A percentile compares a stretch with the other conserved stretches of the same genome.
These are phyloP conservation scores for Wickerhamomyces hampshirensis DNA, from an alignment of 805 yeast genomes.

Conservation along the genomic window DNA sequence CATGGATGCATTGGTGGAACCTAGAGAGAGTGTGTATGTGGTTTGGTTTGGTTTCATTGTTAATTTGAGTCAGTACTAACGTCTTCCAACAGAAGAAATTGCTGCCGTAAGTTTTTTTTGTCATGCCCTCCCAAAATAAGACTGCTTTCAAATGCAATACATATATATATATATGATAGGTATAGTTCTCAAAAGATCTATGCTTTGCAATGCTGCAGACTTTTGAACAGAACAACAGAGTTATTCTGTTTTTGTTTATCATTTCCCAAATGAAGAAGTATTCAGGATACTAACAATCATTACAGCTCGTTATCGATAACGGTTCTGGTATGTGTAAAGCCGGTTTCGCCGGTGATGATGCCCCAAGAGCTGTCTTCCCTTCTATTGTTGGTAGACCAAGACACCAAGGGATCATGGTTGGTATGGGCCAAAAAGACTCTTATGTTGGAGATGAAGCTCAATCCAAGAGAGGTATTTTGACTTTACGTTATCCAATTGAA, in stretches of 20 bases:
- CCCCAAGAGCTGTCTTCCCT: constrained; percentile 99
- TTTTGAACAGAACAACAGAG: neutral
- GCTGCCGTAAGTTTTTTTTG: constrained; percentile 9
- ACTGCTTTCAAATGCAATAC: no score
- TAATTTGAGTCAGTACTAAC: constrained; percentile 8
- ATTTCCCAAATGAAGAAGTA: neutral
- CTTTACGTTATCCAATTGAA: constrained; percentile 98
- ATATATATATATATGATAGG: no score
- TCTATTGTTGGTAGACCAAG: constrained; percentile 99
- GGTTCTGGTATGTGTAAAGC: constrained; percentile 99
- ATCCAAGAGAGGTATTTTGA: constrained; percentile 99
- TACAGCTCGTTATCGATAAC: constrained; percentile 81
- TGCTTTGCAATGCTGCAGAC: neutral
- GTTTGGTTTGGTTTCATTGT: neutral
- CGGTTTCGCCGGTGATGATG: constrained; percentile 99
- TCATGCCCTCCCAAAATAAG: no score
- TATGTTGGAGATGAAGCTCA: constrained; percentile 99
- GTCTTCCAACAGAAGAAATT: constrained; percentile 11
- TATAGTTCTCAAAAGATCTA: no score
- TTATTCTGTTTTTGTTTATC: neutral
- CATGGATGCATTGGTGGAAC: no score
- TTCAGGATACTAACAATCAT: constrained; percentile 17
- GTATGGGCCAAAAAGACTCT: constrained; percentile 99
- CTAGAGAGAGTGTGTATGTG: neutral
- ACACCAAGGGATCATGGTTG: constrained; percentile 99